Evolutionary conservation across 768 basidiomycete genomes (phyloP).

Genomic region (Tulasnella sp.): DNA sequence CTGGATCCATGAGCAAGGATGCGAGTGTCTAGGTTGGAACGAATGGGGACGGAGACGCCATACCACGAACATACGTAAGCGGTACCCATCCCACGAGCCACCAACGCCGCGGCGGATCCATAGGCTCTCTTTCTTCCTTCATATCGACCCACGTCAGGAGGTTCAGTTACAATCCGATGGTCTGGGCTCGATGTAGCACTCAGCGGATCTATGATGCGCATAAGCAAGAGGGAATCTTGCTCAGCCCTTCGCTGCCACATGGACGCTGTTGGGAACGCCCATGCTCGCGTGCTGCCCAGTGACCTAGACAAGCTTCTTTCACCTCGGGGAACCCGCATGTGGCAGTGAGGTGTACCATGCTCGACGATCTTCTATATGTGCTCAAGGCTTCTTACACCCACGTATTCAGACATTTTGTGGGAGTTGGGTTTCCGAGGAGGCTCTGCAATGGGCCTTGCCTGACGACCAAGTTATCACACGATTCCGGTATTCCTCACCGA

Average conservation of each 20-base stretch:
- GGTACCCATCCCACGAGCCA: not conserved
- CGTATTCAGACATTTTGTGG: not conserved
- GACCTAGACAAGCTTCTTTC: not conserved
- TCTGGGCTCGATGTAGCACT: not conserved
- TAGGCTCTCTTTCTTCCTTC: too few species aligned
- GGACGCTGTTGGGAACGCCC: not conserved
- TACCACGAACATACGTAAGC: not conserved
- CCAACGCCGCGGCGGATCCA: not conserved
- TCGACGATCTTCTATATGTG: not conserved
- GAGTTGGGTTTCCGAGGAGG: not conserved
- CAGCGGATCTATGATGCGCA: not conserved
- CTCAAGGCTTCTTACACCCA: not conserved
- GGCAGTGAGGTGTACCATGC: not conserved
- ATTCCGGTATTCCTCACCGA: not conserved
- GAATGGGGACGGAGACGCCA: slow-evolving; percentile 21
- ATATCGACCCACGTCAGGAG: too few species aligned
- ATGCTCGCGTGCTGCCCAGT: not conserved
- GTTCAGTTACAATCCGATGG: not conserved
- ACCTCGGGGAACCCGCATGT: not conserved
- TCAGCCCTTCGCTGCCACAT: not conserved
- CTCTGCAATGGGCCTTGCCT: not conserved
- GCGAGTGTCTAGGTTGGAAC: not conserved
- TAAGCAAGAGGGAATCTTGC: not conserved
- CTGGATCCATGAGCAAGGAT: not conserved
- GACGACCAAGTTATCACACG: not conserved